Evolutionary conservation across 2,329 filamentous ascomycete genomes (phyloP), one percentile per base, ranked within the genome.

Genomic region (Ceratocystis destructans): DNA sequence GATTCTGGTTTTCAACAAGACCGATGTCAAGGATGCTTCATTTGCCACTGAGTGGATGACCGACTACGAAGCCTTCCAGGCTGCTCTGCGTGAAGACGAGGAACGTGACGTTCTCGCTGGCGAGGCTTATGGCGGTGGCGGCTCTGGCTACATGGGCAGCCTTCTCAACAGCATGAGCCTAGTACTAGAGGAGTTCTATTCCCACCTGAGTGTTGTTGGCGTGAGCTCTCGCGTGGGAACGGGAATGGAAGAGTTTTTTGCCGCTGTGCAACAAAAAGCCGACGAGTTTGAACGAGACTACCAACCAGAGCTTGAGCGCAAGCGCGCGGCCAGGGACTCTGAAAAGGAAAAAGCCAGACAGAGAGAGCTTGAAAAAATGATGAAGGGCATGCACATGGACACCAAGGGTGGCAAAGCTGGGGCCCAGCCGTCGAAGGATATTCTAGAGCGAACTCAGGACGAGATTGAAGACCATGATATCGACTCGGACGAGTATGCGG

Each of bases 1-100:
- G 94, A 95, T 99, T 65, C 79, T 99, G 6, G 94, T 99, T 10
- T 97, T 99, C 81, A 99, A 99, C 80, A 99, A 99, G 79, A 96
- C 92, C 0, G 94, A 99, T 72, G 90, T 96, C 53, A 90, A 96
- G 75, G 88, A 95, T 72, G 90, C 91, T 0, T 83, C 84, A 31
- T 96, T 96, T 72, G 94, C 92, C 1, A 94, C 93, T 77, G 91
- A 97, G 74, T 99, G 95, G 94, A 99, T 99, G 94, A 96, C 92
- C 5, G 93, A 99, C 75, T 99, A 96, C 72, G 94, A 99, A 70
- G 86, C 89, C 0, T 99, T 99, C 77, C 94, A 97, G 74, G 84
- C 84, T 17, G 93, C 95, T 0, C 79, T 99, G 59, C 83, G 84
- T 62, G 79, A 83, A 31, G 94, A 97, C 72, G 90, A 96, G 74